Base-by-base conservation (phyloP, 1,284 basidiomycete genomes). In the Hypsizygus ulmarius region DNA sequence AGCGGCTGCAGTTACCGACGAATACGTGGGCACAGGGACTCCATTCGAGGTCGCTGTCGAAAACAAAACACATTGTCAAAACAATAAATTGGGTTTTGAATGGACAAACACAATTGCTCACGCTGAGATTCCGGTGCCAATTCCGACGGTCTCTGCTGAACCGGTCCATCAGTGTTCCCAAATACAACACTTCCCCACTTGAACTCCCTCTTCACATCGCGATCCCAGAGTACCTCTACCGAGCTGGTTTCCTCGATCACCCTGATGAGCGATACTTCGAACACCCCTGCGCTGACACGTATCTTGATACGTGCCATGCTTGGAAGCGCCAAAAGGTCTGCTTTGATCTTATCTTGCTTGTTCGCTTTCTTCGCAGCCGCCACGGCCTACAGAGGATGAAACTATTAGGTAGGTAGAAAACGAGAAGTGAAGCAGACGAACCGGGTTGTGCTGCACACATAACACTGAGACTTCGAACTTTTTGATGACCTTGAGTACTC, bases 401-500 rank as follows among this genome's bases (percentile, higher is more conserved):
- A 47, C 40, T 30, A 35, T 39, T 33, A 45, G 16, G 47, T 34
- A 19, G 34, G 54, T 15, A 14, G 15, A 25, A 50, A 33, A 16
- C 43, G 37, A 33, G 19, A 50, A 32, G 27, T 47, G 43, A 38
- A 21, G 9, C 32, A 46, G 19, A 76, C 87, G 53, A 61, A 92
- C 90, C 6, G 90, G 90, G 57, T 93, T 93, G 60, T 93, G 90
- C 57, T 87, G 84, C 1, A 81, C 69, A 63, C 93, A 94, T 1
- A 94, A 64, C 8, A 88, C 69, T 58, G 90, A 80, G 3, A 89
- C 79, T 52, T 85, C 82, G 8, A 79, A 67, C 65, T 88, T 90
- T 70, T 72, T 82, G 58, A 89, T 78, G 14, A 75, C 67, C 62
- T 84, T 84, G 47, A 86, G 67, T 7, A 87, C 77, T 7, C 64